A percentile compares a stretch with the other conserved stretches of the same genome.
These are phyloP conservation scores for Saturnispora hagleri DNA, from an alignment of 805 yeast species.

Conservation along the genomic window DNA sequence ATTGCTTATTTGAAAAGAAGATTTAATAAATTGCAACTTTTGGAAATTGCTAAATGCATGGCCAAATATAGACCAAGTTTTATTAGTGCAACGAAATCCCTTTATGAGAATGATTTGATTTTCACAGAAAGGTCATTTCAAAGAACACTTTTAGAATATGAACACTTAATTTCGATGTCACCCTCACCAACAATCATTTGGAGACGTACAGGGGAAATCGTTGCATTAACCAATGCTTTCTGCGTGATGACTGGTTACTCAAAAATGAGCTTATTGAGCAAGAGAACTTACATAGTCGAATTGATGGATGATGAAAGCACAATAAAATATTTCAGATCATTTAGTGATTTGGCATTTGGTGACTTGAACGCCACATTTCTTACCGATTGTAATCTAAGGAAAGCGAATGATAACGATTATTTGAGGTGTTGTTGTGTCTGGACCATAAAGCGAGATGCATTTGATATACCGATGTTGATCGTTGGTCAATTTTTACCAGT, in stretches of 20 bases:
- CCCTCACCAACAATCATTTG: slow-evolving; percentile 78
- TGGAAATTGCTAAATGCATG: slow-evolving; percentile 45
- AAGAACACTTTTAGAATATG: slow-evolving; percentile 48
- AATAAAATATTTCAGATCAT: slow-evolving; percentile 59
- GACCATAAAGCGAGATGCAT: slow-evolving; percentile 78
- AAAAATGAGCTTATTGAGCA: slow-evolving; percentile 45
- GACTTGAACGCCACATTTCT: slow-evolving; percentile 44
- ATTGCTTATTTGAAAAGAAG: slow-evolving; percentile 45
- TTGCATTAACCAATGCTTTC: slow-evolving; percentile 68
- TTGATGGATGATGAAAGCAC: slow-evolving; percentile 75
- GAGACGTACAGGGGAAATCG: slow-evolving; percentile 82
- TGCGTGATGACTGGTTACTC: slow-evolving; percentile 60
- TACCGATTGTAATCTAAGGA: slow-evolving; percentile 39
- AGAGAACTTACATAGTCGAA: slow-evolving; percentile 65
- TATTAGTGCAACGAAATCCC: slow-evolving; percentile 63
- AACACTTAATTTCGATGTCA: slow-evolving; percentile 44
- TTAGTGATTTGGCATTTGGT: slow-evolving; percentile 66
- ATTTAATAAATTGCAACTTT: slow-evolving; percentile 32
- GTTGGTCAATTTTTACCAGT: slow-evolving; percentile 76
- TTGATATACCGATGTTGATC: slow-evolving; percentile 76
- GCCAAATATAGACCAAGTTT: slow-evolving; percentile 68
- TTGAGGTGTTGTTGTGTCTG: slow-evolving; percentile 66
- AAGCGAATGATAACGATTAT: slow-evolving; percentile 31
- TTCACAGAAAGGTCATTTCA: slow-evolving; percentile 53
- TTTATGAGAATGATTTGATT: slow-evolving; percentile 62